These are phyloP conservation scores for Cordyceps cateniannulata DNA, from an alignment of 2,329 filamentous ascomycete genomes.

Conservation along the genomic window DNA sequence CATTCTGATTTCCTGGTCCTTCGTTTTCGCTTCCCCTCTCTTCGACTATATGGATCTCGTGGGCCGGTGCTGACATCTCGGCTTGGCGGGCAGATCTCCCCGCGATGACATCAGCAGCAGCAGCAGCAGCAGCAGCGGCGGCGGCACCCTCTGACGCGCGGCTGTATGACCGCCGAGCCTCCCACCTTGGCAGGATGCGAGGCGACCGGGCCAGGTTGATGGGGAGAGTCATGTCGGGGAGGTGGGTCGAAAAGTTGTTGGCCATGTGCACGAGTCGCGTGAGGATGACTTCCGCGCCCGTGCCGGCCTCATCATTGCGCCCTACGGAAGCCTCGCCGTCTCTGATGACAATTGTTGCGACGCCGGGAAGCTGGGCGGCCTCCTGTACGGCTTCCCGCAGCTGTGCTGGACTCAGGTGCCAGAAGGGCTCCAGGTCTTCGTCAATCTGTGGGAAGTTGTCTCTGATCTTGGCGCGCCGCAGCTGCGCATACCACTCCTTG, in stretches of 20 bases:
- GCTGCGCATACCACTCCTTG: constrained; percentile 78
- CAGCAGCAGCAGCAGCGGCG: constrained; percentile 3
- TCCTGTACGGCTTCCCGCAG: constrained; percentile 54
- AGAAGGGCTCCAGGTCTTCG: constrained; percentile 68
- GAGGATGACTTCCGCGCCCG: constrained; percentile 28
- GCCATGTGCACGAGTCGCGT: constrained; percentile 58
- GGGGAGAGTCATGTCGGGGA: constrained; percentile 78
- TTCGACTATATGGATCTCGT: neutral
- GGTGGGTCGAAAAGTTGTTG: constrained; percentile 59
- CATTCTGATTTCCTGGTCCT: neutral
- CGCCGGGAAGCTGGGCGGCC: constrained; percentile 33
- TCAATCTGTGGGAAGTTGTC: constrained; percentile 80
- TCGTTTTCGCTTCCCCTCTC: neutral
- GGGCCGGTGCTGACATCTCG: neutral
- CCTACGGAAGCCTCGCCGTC: constrained; percentile 48
- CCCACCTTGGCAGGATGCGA: constrained; percentile 48
- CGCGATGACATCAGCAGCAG: constrained; percentile 12
- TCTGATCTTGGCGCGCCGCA: constrained; percentile 64
- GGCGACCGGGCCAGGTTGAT: constrained; percentile 61
- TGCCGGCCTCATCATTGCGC: constrained; percentile 29
- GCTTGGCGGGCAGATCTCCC: constrained; percentile 8
- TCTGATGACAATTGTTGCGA: constrained; percentile 51
- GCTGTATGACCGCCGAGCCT: constrained; percentile 37
- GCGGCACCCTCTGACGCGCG: constrained; percentile 6
- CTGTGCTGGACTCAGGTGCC: constrained; percentile 61